Percentiles rank a stretch among this genome's conserved stretches.
Evolutionary conservation across 2,329 filamentous ascomycete species (phyloP).

Genomic region (Mollisia scopiformis): DNA sequence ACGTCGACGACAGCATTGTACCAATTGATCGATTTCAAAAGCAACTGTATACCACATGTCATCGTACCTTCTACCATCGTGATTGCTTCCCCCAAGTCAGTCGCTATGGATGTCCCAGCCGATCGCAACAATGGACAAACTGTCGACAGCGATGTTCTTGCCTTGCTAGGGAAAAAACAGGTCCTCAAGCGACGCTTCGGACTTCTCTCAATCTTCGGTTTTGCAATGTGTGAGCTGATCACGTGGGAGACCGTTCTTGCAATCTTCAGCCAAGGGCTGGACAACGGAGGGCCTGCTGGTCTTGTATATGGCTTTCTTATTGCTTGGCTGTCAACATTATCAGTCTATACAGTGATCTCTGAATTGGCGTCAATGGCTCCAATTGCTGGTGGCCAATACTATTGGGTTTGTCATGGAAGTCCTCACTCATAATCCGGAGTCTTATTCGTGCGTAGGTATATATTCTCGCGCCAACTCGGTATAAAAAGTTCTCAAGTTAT

Average conservation of each 20-base stretch:
- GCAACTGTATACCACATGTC: not conserved
- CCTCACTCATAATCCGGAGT: no score
- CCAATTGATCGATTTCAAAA: not conserved
- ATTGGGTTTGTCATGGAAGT: no score
- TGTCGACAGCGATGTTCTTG: slow-evolving; percentile 15
- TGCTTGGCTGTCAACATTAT: slow-evolving; percentile 49
- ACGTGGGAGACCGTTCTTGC: slow-evolving; percentile 55
- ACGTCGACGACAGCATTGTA: no score
- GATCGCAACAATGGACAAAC: slow-evolving; percentile 11
- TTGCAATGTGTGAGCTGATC: slow-evolving; percentile 54
- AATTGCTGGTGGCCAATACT: slow-evolving; percentile 57
- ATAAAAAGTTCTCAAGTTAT: slow-evolving; percentile 58
- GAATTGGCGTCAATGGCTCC: slow-evolving; percentile 47
- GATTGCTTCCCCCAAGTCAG: not conserved
- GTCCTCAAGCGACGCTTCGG: slow-evolving; percentile 47
- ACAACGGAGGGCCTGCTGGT: slow-evolving; percentile 56
- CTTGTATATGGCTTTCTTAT: slow-evolving; percentile 55
- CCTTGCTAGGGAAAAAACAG: slow-evolving; percentile 22
- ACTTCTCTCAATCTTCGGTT: slow-evolving; percentile 53
- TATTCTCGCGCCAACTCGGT: slow-evolving; percentile 50
- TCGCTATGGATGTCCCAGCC: not conserved
- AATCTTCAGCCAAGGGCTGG: slow-evolving; percentile 13
- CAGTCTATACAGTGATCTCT: slow-evolving; percentile 44
- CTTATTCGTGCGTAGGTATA: no score
- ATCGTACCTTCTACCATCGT: not conserved